Conservation (phyloP, 2,329 filamentous ascomycete genomes). For the Uncinocarpus reesii region DNA sequence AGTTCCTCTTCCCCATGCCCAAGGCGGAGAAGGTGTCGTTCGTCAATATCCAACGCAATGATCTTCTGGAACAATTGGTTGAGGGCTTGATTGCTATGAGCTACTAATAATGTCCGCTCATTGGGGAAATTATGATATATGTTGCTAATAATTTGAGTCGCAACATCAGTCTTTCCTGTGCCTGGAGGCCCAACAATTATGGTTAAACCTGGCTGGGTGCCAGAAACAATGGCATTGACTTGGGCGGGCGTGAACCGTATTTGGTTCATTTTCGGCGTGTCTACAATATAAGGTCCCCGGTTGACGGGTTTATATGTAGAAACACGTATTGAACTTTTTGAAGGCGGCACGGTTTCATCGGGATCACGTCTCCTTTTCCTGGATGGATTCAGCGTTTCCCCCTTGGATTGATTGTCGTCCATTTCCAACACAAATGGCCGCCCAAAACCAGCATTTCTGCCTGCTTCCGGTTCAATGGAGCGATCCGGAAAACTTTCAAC, state of each 20-base stretch:
- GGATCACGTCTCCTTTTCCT: conserved; percentile 81
- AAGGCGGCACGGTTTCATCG: conserved; percentile 54
- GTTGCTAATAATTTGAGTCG: conserved; percentile 96
- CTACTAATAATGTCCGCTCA: conserved; percentile 82
- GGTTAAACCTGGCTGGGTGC: conserved; percentile 85
- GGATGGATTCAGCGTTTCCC: conserved; percentile 50
- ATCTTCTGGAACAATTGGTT: conserved; percentile 99
- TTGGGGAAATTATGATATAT: conserved; percentile 96
- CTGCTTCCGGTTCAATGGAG: conserved; percentile 66
- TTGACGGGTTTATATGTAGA: conserved; percentile 85
- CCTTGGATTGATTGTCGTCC: conserved; percentile 43
- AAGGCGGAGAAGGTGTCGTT: conserved; percentile 80
- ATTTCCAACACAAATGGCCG: conserved; percentile 80
- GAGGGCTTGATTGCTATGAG: conserved; percentile 93
- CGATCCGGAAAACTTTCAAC: conserved; percentile 82
- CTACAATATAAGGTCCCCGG: conserved; percentile 77
- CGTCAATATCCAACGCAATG: conserved; percentile 87
- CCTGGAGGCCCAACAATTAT: conserved; percentile 91
- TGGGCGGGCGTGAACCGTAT: conserved; percentile 87
- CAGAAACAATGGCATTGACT: conserved; percentile 84
- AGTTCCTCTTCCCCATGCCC: conserved; percentile 94
- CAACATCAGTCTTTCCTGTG: conserved; percentile 98
- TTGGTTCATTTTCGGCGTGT: conserved; percentile 68
- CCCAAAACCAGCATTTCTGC: conserved; percentile 61
- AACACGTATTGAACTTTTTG: conserved; percentile 61